Evolutionary conservation across 345 rosid species (phyloP), one percentile per base, ranked within the genome.

Genomic region (Salix udensis): DNA sequence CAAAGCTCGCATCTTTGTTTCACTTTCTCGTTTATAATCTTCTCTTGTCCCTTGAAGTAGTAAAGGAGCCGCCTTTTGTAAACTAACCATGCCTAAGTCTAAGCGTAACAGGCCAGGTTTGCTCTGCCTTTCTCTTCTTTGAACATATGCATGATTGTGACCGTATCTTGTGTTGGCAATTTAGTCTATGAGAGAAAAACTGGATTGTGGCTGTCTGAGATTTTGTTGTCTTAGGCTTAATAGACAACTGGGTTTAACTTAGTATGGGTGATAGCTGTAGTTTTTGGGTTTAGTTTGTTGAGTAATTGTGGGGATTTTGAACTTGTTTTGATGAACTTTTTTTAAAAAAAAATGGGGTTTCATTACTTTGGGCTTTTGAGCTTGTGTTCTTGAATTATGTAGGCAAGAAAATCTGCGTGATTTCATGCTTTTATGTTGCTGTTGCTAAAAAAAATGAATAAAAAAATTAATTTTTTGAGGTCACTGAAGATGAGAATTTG

Each of bases 71-170:
- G 14, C 64, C 64, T 58, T 58, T 58, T 3, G 64, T 58, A 58
- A 58, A 67, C 30, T 11, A 69, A 70, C 15, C 68, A 96, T 96
- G 99, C 98, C 99, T 13, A 96, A 93, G 88, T 96, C 99, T 31
- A 96, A 92, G 91, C 87, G 99, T 53, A 89, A 96, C 80, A 86
- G 84, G 74, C 77, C 89, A 86, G 97, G 98, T 93, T 21, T 24
- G 73, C 18, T 65, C 52, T 58, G 52, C 26, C 23, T 70, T 60
- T 65, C 55, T 64, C 60, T 18, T 28, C 31, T 23, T 5, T 6
- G 16, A 40, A 15, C 10, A 12, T 44, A 15, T 65, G 9, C 16
- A 4, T 42, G n/a, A 15, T 9, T 15, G 5, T 40, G 12, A 68
- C 13, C 19, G 8, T 21, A 24, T 28, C 24, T 36, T 24, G 48